phyloP scores from a whole-genome alignment of 2,329 filamentous ascomycete genomes.

The Exserohilum turcica region DNA sequence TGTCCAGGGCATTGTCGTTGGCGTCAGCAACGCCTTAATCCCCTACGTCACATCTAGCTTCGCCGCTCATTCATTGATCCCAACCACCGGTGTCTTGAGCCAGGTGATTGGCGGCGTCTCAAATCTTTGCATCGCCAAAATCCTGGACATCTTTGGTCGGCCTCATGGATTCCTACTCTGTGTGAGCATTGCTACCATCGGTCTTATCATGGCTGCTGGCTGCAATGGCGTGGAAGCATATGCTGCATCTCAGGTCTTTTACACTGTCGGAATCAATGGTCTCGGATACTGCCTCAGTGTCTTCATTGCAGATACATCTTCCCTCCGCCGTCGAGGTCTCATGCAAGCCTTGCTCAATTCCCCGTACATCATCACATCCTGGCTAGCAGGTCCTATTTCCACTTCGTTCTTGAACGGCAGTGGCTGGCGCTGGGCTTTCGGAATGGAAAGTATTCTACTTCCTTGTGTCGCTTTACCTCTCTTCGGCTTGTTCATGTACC shows the following conservation, averaged over 20 bases:
- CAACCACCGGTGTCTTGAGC: constrained; percentile 41
- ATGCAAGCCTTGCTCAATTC: constrained; percentile 57
- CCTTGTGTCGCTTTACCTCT: constrained; percentile 65
- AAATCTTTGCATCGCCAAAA: constrained; percentile 46
- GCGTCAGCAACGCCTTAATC: constrained; percentile 43
- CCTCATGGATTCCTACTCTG: constrained; percentile 41
- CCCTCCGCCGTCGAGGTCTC: constrained; percentile 66
- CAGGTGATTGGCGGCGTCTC: constrained; percentile 41
- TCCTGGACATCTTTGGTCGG: constrained; percentile 49
- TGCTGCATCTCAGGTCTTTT: constrained; percentile 68
- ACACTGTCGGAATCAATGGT: constrained; percentile 64
- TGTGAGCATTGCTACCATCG: constrained; percentile 22
- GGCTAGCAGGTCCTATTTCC: constrained; percentile 26
- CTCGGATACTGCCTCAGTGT: constrained; percentile 56
- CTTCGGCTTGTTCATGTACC: constrained; percentile 58
- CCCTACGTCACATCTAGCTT: constrained; percentile 49
- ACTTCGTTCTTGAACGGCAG: constrained; percentile 51
- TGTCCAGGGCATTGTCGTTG: constrained; percentile 51
- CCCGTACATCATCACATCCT: constrained; percentile 26
- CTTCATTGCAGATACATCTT: constrained; percentile 70
- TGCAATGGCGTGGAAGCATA: constrained; percentile 65
- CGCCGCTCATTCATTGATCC: constrained; percentile 37
- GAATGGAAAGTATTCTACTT: constrained; percentile 66
- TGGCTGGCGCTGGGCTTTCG: constrained; percentile 70
- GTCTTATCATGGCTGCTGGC: constrained; percentile 68